Base-by-base conservation (phyloP, 2,329 filamentous ascomycete genomes). In the Emericellopsis cladophorae region DNA sequence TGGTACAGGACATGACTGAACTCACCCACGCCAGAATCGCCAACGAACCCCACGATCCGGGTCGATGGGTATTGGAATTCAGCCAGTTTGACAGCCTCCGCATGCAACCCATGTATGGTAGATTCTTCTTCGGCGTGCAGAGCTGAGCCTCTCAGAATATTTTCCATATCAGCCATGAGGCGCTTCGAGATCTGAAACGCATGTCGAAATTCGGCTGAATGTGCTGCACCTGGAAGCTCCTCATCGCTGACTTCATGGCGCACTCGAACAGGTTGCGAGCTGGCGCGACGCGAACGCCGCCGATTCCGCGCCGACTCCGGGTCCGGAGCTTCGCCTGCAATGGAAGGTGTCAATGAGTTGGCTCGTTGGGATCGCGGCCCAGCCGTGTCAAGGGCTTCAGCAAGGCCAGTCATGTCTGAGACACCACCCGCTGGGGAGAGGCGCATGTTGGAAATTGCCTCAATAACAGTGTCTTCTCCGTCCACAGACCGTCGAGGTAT, bases 31-130 rank as follows among this genome's bases (percentile, higher is more conserved):
- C 67, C 68, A 11, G 67, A 67, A 44, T 69, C 67, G 0, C 68
- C 68, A 0, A 71, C 64, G 32, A 71, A 61, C 0, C 65, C 67
- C 1, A 72, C 64, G 4, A 50, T 65, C 14, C 65, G 54, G 2
- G 55, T 61, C 0, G 60, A 53, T 0, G 60, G 60, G 22, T 57
- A 60, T 15, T 59, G 47, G 36, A 68, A 70, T 0, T 31, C 23
- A 2, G 58, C 54, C 18, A 72, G 44, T 0, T 48, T 42, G 1
- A 42, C 22, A 2, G 61, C 63, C 29, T 59, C 48, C 7, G 46
- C 33, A 40, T 60, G 47, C 2, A 70, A 56, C 11, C 46, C 45
- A 10, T 48, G 26, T 38, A 71, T 62, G 0, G 54, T 60, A 0
- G 66, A 68, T 15, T 61, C 60, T 0, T 54, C 50, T 4, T 64